Percentiles rank a stretch among this genome's conserved stretches.
Conservation (phyloP, 2,329 filamentous ascomycete species). For the Pestalotiopsis sp. region DNA sequence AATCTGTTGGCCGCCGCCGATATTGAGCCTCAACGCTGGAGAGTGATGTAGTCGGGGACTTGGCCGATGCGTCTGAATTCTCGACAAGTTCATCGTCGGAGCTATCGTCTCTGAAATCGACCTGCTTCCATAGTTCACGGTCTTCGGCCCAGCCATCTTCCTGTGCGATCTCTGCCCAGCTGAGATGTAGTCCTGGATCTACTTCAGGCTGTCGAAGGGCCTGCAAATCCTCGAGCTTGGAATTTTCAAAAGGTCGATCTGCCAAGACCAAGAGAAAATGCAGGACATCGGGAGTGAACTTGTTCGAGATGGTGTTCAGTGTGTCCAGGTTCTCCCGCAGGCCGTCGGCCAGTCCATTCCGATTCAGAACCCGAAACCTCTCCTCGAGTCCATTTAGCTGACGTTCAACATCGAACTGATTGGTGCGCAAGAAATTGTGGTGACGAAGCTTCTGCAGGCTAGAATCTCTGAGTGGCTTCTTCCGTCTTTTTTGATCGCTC, state of each 20-base stretch:
- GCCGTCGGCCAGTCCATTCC: slow-evolving; percentile 78
- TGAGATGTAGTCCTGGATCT: slow-evolving; percentile 54
- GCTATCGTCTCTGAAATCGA: slow-evolving; percentile 66
- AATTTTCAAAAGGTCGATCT: slow-evolving; percentile 74
- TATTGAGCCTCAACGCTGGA: slow-evolving; percentile 35
- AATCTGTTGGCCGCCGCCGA: slow-evolving; percentile 33
- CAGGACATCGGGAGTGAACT: slow-evolving; percentile 79
- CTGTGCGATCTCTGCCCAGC: slow-evolving; percentile 78
- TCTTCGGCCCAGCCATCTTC: slow-evolving; percentile 75
- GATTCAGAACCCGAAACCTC: slow-evolving; percentile 79
- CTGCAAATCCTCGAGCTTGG: slow-evolving; percentile 66
- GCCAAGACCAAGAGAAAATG: slow-evolving; percentile 81
- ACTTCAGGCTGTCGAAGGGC: slow-evolving; percentile 49
- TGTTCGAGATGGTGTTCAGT: slow-evolving; percentile 54
- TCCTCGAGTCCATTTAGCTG: slow-evolving; percentile 77
- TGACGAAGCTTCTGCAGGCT: slow-evolving; percentile 55
- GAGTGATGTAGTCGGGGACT: slow-evolving; percentile 39
- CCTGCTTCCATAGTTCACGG: slow-evolving; percentile 70
- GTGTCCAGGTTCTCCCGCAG: slow-evolving; percentile 61
- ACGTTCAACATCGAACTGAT: slow-evolving; percentile 73
- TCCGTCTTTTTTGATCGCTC: slow-evolving; percentile 41
- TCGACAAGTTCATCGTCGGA: slow-evolving; percentile 61
- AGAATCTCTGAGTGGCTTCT: slow-evolving; percentile 48
- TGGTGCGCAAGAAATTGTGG: slow-evolving; percentile 65
- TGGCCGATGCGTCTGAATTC: slow-evolving; percentile 37